Percentiles rank a stretch among this genome's conserved stretches.
phyloP scores from a whole-genome alignment of 2,329 filamentous ascomycete genomes.

The Fusarium floridanum region DNA sequence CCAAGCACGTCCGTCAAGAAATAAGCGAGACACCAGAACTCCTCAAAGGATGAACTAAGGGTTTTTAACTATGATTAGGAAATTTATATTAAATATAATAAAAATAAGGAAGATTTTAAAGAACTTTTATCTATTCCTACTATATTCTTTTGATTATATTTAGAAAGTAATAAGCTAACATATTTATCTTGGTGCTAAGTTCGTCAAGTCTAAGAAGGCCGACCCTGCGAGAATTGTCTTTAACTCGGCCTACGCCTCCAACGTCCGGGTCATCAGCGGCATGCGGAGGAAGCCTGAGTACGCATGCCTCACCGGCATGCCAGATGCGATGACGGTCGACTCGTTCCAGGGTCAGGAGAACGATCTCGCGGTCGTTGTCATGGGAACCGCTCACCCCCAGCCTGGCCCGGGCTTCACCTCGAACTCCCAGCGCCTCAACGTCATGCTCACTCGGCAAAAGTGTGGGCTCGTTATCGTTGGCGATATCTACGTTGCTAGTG shows the following conservation, averaged over 20 bases:
- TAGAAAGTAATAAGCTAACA: no score
- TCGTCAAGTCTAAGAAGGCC: no score
- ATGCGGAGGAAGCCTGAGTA: conserved; percentile 20
- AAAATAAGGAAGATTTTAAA: no score
- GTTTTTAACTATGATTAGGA: no score
- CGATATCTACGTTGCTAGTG: conserved; percentile 34
- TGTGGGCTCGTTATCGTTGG: conserved; percentile 38
- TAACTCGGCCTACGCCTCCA: conserved; percentile 24
- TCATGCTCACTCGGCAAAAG: conserved; percentile 33
- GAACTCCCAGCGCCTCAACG: conserved; percentile 32
- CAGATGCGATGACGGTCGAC: conserved; percentile 16
- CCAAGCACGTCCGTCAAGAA: no score
- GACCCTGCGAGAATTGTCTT: no score
- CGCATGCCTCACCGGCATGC: conserved; percentile 14
- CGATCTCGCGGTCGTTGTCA: conserved; percentile 39
- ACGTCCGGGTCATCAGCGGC: conserved; percentile 25
- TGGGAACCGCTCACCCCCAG: conserved; percentile 19
- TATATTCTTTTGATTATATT: no score
- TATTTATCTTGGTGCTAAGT: no score
- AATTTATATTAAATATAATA: no score
- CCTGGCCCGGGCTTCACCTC: conserved; percentile 33
- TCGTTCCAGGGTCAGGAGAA: conserved; percentile 43
- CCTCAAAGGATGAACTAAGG: no score
- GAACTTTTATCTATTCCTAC: no score
- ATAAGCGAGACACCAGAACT: no score